Percentiles rank a stretch among this genome's conserved stretches.
phyloP scores from a whole-genome alignment of 106 monocot genomes.

The Iris macrosiphon region DNA sequence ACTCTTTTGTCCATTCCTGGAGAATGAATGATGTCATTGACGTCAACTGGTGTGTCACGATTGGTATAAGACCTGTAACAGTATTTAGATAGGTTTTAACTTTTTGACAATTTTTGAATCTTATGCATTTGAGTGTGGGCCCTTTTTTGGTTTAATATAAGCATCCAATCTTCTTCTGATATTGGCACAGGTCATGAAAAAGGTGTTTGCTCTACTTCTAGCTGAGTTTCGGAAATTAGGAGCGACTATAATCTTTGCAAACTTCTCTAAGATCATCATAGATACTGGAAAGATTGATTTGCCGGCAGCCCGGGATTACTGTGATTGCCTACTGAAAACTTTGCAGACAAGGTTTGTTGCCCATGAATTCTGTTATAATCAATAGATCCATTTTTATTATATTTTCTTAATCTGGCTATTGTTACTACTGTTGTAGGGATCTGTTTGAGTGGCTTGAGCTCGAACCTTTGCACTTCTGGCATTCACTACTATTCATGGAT shows the following conservation, averaged over 20 bases:
- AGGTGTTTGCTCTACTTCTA: slow-evolving; percentile 73
- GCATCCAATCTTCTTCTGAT: no score
- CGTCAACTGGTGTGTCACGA: no score
- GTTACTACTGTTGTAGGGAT: slow-evolving; percentile 42
- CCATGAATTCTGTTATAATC: no score
- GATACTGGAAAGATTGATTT: slow-evolving; percentile 89
- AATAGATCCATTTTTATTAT: no score
- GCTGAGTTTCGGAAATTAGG: slow-evolving; percentile 78
- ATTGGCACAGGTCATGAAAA: slow-evolving; percentile 97
- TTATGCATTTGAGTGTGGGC: no score
- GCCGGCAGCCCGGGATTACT: slow-evolving; percentile 68
- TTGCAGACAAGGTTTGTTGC: slow-evolving; percentile 58
- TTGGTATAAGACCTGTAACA: no score
- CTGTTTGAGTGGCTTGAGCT: slow-evolving; percentile 98
- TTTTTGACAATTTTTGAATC: no score
- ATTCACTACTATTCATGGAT: slow-evolving; percentile 92
- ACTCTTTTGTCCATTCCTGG: no score
- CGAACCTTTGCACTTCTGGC: slow-evolving; percentile 84
- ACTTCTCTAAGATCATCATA: slow-evolving; percentile 85
- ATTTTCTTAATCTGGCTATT: neutral
- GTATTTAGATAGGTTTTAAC: no score
- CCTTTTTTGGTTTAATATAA: no score
- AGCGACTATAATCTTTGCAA: slow-evolving; percentile 78
- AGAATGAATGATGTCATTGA: no score
- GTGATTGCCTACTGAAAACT: slow-evolving; percentile 78